These are phyloP conservation scores for Phytopythium aichiense DNA, from an alignment of 352 stramenopile genomes.

Conservation along the genomic window DNA sequence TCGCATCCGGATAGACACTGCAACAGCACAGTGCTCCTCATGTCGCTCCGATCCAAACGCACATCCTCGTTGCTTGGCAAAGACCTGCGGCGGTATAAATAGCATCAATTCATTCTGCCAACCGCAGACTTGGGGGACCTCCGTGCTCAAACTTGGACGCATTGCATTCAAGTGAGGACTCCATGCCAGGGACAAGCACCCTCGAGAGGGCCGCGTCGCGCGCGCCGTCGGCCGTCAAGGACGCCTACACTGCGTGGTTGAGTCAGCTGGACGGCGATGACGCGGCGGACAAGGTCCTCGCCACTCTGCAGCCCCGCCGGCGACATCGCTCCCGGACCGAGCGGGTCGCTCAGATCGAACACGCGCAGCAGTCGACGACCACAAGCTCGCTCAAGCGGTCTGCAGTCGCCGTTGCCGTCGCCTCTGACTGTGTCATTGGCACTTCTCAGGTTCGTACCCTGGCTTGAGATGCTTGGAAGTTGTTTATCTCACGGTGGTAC, in stretches of 20 bases:
- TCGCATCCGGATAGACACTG: neutral
- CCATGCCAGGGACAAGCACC: neutral
- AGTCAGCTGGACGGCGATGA: constrained; percentile 40
- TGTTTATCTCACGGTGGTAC: neutral
- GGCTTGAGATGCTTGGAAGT: neutral
- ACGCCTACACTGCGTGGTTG: constrained; percentile 37
- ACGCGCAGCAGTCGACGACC: constrained; percentile 43
- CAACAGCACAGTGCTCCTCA: neutral
- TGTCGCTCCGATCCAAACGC: neutral
- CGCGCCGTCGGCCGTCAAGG: constrained; percentile 18
- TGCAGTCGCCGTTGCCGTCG: neutral
- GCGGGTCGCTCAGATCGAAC: constrained; percentile 19
- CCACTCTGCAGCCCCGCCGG: neutral
- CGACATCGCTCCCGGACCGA: constrained; percentile 6
- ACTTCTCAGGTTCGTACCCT: neutral
- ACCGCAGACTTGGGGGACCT: neutral
- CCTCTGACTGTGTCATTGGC: neutral
- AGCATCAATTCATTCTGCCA: neutral
- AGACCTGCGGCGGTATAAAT: neutral
- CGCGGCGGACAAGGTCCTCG: constrained; percentile 23
- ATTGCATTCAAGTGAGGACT: neutral
- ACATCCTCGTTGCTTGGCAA: neutral
- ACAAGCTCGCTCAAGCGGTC: constrained; percentile 40
- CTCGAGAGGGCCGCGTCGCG: neutral
- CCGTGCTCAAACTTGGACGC: neutral